Evolutionary conservation across 352 stramenopile genomes (phyloP), one percentile per base, ranked within the genome.

Genomic region (Hyaloperonospora brassicae): DNA sequence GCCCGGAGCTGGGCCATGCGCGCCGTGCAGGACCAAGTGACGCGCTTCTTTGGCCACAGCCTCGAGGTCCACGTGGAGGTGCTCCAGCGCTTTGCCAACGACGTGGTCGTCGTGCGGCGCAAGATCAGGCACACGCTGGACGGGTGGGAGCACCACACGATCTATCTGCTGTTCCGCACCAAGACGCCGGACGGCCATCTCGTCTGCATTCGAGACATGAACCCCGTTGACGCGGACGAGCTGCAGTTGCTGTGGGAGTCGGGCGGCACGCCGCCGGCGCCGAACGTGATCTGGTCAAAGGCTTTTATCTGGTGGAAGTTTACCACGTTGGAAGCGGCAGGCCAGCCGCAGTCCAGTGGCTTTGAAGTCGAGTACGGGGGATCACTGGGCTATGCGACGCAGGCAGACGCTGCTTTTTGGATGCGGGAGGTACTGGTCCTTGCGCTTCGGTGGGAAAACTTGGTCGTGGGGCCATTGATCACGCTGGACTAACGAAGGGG

Each of bases 161-260:
- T 86, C 51, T 88, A 86, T 58, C 36, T 88, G 47, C 62, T 84
- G 12, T 86, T 88, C 56, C 78, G 78, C 46, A 84, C 73, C 24
- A 68, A 86, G 66, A 88, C 72, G 8, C 62, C 71, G 0, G 68
- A 86, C 49, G 78, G 78, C 41, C 79, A 84, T 52, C 52, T 83
- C 30, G 73, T 88, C 41, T 88, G 73, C 51, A 79, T 88, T 39
- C 76, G 76, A 21, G 76, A 83, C 41, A 76, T 86, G 63, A 72
- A 84, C 44, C 64, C 73, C 0, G 60, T 73, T 12, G 72, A 83
- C 50, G 30, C 47, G 12, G 59, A 70, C 14, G 63, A 76, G 36
- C 54, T 75, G 40, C 58, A 66, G 21, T n/a, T 66, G 13, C 49
- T 69, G 40, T 61, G 50, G 13, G 57, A 64, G 21, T 23, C 27